Base-by-base conservation (phyloP, 495 filamentous ascomycete species). In the Penicillium psychrofluorescens region DNA sequence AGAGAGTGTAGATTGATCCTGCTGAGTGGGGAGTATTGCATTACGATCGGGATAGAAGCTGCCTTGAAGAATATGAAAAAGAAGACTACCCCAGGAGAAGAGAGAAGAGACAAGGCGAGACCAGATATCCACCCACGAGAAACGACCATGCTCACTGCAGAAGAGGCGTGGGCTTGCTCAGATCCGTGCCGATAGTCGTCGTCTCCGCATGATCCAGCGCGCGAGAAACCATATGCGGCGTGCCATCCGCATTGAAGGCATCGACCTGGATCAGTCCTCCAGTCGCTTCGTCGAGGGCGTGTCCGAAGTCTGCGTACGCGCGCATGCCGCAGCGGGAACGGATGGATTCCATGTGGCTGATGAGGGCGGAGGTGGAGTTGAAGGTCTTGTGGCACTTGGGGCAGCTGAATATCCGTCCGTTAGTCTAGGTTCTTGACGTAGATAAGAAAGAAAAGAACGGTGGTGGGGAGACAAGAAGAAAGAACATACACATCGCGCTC, bases 331-430 rank as follows among this genome's bases (percentile, higher is more conserved):
- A 82, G 12, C 61, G 63, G 8, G 48, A 49, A 14, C 41, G 62
- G 1, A 59, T 45, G 1, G 62, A 56, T 56, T 82, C 78, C 50
- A 68, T 70, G 41, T 82, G 78, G 0, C 63, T 55, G 16, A 78
- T 51, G 0, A 80, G 51, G 1, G 70, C 70, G 5, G 63, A 53
- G 4, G 53, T 59, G 6, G 55, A 63, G 8, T 63, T 56, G 67
- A 76, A 79, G 13, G 56, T 16, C 29, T 67, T 68, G 41, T 59
- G 49, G 48, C 77, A 81, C 8, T 50, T 49, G 7, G 74, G 69
- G 44, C 71, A 75, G 14, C 63, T 57, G 29, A 10, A 33, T 11
- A 8, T 11, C 28, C 4, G 30, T 4, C n/a, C 27, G 6, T 41
- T 11, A 28, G 35, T 39, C 35, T 38, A 2, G 41, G 27, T 9